Base-by-base conservation (phyloP, 306 rosid species). In the Macrotyloma uniflorum region DNA sequence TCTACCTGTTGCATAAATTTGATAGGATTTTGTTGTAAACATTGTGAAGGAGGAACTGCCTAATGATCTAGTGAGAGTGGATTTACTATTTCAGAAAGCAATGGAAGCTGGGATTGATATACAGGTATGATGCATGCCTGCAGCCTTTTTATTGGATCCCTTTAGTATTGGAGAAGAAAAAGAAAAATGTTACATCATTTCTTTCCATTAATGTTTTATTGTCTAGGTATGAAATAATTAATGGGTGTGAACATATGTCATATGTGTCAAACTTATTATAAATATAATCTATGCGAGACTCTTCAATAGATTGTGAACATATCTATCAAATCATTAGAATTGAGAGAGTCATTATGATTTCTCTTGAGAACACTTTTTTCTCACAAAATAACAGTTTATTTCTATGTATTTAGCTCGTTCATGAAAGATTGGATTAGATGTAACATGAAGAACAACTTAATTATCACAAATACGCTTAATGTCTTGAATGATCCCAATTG, bases 1-100 rank as follows among this genome's bases (percentile, higher is more conserved):
- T 64, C 66, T 38, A n/a, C 36, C 32, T 66, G 66, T 82, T 65
- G 72, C 54, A 49, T 28, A 45, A 38, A 23, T 58, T 68, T 70
- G 53, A 65, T 68, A 77, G 22, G 49, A 51, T 33, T 86, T 77
- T 55, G 66, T 67, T 78, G 74, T 40, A 36, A 70, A 79, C 81
- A 35, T 74, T 83, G 74, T 61, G 72, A 84, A 95, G 99, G 99
- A 91, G 84, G 96, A 95, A 51, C 82, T 95, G 46, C 96, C 98
- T 26, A 89, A 87, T 66, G 99, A 95, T 84, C 81, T 86, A 71
- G 84, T 49, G 71, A 89, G 98, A 83, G 98, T 95, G 36, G 91
- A 95, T 78, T 86, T 8, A 72, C 87, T 95, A 66, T 95, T 95
- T 88, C 86, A 85, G 74, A 90, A 84, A 67, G 93, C 99, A 78